phyloP scores from a whole-genome alignment of 1,139 yeast species.

The Suhomyces taliae region DNA sequence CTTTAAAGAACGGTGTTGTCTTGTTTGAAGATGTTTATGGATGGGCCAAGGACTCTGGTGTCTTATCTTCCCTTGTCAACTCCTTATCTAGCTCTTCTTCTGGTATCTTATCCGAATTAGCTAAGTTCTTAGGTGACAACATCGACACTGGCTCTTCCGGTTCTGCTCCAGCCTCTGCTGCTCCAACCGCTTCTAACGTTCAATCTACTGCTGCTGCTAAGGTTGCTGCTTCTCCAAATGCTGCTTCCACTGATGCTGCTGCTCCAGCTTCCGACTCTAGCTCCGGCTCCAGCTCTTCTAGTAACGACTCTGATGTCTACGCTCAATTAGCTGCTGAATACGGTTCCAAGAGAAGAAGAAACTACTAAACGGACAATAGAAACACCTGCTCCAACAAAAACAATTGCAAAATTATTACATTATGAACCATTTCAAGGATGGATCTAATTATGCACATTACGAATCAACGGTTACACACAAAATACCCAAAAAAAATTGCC shows the following conservation, averaged over 20 bases:
- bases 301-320: conserved; percentile 9
- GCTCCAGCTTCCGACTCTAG: conserved; percentile 5
- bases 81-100: conserved; percentile 31
- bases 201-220: conserved; percentile 9
- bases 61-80: conserved; percentile 32
- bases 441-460: conserved; percentile 4
- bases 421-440: conserved; percentile 9
- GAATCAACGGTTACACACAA: conserved; percentile 2
- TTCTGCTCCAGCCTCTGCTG: conserved; percentile 10
- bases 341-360: conserved; percentile 19
- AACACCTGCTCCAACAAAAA: not conserved
- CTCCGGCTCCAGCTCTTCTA: conserved; percentile 3
- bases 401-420: not conserved
- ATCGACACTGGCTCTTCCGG: conserved; percentile 5
- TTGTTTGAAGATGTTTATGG: conserved; percentile 35
- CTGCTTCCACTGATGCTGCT: conserved; percentile 15
- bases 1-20: conserved; percentile 36
- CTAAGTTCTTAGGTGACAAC: not conserved
- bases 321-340: conserved; percentile 13
- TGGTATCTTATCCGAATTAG: conserved; percentile 27
- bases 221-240: not conserved
- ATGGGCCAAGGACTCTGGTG: conserved; percentile 44
- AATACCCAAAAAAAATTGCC: conserved; percentile 5
- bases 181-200: conserved; percentile 14
- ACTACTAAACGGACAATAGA: conserved; percentile 13